These are phyloP conservation scores for Dictyophora rubrovolvata DNA, from an alignment of 768 basidiomycete genomes.

Conservation along the genomic window DNA sequence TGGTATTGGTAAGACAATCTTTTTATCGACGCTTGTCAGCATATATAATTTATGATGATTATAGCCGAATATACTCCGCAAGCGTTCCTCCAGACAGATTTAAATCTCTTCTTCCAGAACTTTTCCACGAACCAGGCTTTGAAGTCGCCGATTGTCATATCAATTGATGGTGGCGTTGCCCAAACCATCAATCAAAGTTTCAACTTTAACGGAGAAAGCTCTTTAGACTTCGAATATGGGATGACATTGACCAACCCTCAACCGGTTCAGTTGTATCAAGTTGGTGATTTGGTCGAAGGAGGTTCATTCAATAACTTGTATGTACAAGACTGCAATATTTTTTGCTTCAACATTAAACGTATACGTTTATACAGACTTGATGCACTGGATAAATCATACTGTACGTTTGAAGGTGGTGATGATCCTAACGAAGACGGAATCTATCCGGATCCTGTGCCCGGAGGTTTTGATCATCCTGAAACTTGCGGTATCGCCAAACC, in stretches of 20 bases:
- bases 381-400: slow-evolving; percentile 32
- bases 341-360: background rate
- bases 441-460: slow-evolving; percentile 8
- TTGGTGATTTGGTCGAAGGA: slow-evolving; percentile 10
- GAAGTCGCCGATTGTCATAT: slow-evolving; percentile 1
- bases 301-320: slow-evolving; percentile 3
- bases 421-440: slow-evolving; percentile 5
- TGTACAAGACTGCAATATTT: background rate
- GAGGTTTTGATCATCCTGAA: slow-evolving; percentile 21
- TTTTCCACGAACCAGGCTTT: slow-evolving; percentile 3
- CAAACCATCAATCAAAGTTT: slow-evolving; percentile 36
- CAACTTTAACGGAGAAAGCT: slow-evolving; percentile 50
- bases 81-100: slow-evolving; percentile 3
- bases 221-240: slow-evolving; percentile 43
- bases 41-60: background rate
- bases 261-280: slow-evolving; percentile 11
- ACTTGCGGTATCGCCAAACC: slow-evolving; percentile 29
- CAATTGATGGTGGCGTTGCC: slow-evolving; percentile 8
- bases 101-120: slow-evolving; percentile 7
- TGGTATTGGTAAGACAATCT: slow-evolving; percentile 3
- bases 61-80: slow-evolving; percentile 9
- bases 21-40: background rate
- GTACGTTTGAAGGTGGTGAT: slow-evolving; percentile 32
- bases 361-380: slow-evolving; percentile 21
- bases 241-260: slow-evolving; percentile 6